phyloP scores from a whole-genome alignment of 108 stramenopile genomes.

The Cyclotella baltica region DNA sequence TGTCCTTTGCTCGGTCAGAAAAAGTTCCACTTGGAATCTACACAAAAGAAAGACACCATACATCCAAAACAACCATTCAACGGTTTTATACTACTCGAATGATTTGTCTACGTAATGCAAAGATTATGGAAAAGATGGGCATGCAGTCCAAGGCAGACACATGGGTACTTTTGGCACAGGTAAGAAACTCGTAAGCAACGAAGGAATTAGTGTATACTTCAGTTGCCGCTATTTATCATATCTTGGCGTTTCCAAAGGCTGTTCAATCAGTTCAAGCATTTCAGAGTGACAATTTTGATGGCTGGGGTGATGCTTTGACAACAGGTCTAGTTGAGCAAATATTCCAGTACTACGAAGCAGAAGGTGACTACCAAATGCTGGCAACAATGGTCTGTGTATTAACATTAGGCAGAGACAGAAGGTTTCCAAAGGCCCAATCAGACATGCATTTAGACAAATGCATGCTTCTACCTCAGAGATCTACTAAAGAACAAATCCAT shows the following conservation, averaged over 20 bases:
- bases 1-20: neutral
- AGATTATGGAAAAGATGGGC: constrained; percentile 49
- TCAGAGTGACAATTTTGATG: constrained; percentile 54
- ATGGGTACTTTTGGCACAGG: constrained; percentile 77
- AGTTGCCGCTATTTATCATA: neutral
- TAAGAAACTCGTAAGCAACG: constrained; percentile 34
- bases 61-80: constrained; percentile 22
- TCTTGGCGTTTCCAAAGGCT: neutral
- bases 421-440: constrained; percentile 17
- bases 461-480: constrained; percentile 57
- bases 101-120: constrained; percentile 78
- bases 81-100: constrained; percentile 28
- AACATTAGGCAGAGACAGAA: constrained; percentile 52
- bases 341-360: constrained; percentile 71
- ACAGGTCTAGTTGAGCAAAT: constrained; percentile 65
- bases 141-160: constrained; percentile 71
- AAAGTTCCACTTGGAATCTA: constrained; percentile 32
- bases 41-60: constrained; percentile 32
- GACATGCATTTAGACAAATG: constrained; percentile 12
- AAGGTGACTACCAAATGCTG: constrained; percentile 84
- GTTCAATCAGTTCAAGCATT: constrained; percentile 34
- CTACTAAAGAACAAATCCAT: constrained; percentile 45
- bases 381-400: constrained; percentile 81
- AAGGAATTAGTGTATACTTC: neutral
- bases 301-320: constrained; percentile 80